Conservation (phyloP, 768 basidiomycete genomes). For the Lentinula boryana region DNA sequence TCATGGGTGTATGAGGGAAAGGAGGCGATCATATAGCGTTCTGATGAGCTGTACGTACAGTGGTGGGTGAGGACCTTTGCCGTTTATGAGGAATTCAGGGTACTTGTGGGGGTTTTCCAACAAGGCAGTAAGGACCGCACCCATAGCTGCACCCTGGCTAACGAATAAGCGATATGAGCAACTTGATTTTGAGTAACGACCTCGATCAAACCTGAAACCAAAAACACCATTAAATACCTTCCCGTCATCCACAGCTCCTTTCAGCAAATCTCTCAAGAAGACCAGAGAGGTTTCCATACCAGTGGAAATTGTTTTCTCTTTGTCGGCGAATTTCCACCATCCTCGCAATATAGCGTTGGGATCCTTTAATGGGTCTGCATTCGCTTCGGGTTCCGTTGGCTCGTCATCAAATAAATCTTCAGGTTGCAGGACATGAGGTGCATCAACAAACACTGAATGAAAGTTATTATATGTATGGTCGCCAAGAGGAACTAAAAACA, state of each 20-base stretch:
- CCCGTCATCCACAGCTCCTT: slow-evolving; percentile 60
- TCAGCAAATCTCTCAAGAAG: slow-evolving; percentile 50
- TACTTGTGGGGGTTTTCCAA: slow-evolving; percentile 47
- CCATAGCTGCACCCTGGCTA: slow-evolving; percentile 80
- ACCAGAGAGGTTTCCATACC: slow-evolving; percentile 58
- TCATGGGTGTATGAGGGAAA: slow-evolving; percentile 23
- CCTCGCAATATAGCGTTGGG: slow-evolving; percentile 36
- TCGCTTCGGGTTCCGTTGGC: slow-evolving; percentile 24
- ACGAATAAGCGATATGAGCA: neutral
- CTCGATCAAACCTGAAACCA: slow-evolving; percentile 61
- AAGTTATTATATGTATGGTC: neutral
- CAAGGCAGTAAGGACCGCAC: slow-evolving; percentile 64
- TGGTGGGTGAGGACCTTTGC: slow-evolving; percentile 65
- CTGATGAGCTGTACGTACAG: slow-evolving; percentile 39
- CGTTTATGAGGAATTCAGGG: slow-evolving; percentile 57
- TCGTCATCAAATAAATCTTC: slow-evolving; percentile 39
- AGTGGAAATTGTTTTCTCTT: slow-evolving; percentile 39
- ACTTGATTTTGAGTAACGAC: neutral
- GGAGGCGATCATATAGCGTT: neutral
- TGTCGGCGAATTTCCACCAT: slow-evolving; percentile 59
- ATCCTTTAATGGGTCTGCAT: slow-evolving; percentile 38
- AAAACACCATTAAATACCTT: slow-evolving; percentile 44
- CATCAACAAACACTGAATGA: slow-evolving; percentile 64
- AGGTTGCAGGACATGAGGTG: slow-evolving; percentile 59
- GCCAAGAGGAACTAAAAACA: neutral